phyloP scores from a whole-genome alignment of 75 land plant genomes.

The Chamaecyparis obtusa region DNA sequence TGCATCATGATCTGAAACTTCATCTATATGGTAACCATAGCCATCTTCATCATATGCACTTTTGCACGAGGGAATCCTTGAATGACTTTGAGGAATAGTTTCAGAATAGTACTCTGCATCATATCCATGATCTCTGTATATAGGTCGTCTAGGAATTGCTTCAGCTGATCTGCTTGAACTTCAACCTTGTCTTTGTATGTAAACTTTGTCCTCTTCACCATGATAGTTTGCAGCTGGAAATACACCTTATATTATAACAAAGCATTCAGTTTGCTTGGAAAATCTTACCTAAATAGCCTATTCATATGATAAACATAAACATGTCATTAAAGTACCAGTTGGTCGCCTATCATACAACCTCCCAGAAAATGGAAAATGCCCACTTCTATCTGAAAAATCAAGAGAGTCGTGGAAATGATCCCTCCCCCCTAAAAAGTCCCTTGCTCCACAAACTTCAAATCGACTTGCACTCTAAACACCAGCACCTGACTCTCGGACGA shows the following conservation, averaged over 20 bases:
- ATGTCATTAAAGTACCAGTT: background rate
- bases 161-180: conserved; percentile 4
- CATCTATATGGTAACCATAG: background rate
- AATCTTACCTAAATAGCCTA: background rate
- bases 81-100: background rate
- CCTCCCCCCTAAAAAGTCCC: background rate
- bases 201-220: background rate
- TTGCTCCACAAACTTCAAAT: background rate
- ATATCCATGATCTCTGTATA: conserved; percentile 5
- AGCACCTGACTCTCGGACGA: background rate
- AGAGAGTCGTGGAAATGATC: background rate
- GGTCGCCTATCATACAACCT: conserved; percentile 10
- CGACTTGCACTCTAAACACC: background rate
- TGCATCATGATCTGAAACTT: background rate
- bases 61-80: background rate
- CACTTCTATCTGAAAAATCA: background rate
- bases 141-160: background rate
- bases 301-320: background rate
- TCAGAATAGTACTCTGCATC: background rate
- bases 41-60: conserved; percentile 3
- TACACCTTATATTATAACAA: background rate
- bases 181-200: background rate
- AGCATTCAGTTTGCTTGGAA: background rate
- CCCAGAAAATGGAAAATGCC: background rate
- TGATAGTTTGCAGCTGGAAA: background rate